Base-by-base conservation (phyloP, 164 flowering plant genomes). In the Brasenia schreberi region DNA sequence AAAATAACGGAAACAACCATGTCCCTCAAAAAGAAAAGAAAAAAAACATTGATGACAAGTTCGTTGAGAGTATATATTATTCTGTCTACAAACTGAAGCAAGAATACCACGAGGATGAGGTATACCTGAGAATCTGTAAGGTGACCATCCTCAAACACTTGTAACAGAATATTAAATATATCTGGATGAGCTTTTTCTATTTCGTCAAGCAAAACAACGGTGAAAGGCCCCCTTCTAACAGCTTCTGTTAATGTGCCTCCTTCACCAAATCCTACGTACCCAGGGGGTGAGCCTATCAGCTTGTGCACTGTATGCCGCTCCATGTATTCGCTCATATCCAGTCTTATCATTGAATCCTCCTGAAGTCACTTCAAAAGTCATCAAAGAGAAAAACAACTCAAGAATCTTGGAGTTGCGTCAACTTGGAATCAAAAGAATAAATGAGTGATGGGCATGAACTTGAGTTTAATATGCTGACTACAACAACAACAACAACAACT, bases 251-350 rank as follows among this genome's bases (percentile, higher is more conserved):
- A 80, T 43, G 71, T 75, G 42, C 98, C 98, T 14, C 94, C 98
- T 66, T 89, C 94, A 64, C 84, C 94, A 74, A 78, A 86, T 53
- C 98, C 98, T 42, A 89, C 86, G 78, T 92, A 92, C 59, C 98
- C 98, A 18, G 98, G 98, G 18, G 98, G 94, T 56, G 98, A 81
- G 44, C 98, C 98, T 42, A 92, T 87, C 64, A 92, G 77, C 73
- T 85, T 89, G 77, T 88, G 83, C 49, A 92, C 90, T 6, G 88
- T 81, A 74, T 87, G 94, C 61, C 88, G 80, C 81, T 92, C 98
- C 96, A 92, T 92, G 65, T 82, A 92, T 76, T 92, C 96, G 66
- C 94, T 87, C 98, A 92, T 92, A 73, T 92, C 98, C 73, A 92
- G 67, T 72, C 94, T 77, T 65, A 92, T 59, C 94, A 92, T 84